Evolutionary conservation across 345 rosid species (phyloP).

Genomic region (Murraya koenigii): DNA sequence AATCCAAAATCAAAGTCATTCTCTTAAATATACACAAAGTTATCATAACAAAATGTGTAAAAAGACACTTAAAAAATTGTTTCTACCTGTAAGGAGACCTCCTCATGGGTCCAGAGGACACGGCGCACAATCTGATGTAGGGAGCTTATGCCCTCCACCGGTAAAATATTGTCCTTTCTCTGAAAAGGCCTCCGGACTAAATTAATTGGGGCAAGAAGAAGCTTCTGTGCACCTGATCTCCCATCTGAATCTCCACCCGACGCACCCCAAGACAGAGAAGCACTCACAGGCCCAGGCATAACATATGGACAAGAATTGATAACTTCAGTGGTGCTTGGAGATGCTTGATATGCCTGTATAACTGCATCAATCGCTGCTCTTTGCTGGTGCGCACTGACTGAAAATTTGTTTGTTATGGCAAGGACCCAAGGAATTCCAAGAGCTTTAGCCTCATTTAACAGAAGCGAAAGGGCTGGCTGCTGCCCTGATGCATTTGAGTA

Average conservation of each 20-base stretch:
- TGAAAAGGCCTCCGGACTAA: conserved; percentile 73
- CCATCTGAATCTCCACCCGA: conserved; percentile 46
- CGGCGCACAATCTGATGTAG: conserved; percentile 71
- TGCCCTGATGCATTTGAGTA: conserved; percentile 42
- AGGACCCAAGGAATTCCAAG: conserved; percentile 97
- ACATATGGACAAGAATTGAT: conserved; percentile 90
- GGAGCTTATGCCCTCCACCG: conserved; percentile 79
- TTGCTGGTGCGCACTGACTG: conserved; percentile 98
- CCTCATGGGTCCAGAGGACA: conserved; percentile 74
- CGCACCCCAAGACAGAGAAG: conserved; percentile 75
- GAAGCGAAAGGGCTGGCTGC: conserved; percentile 76
- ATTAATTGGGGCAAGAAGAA: conserved; percentile 62
- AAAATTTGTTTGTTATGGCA: conserved; percentile 92
- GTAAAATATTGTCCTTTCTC: conserved; percentile 65
- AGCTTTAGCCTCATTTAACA: conserved; percentile 84
- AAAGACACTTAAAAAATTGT: neutral
- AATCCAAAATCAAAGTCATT: too few species aligned
- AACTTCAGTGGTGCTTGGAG: conserved; percentile 61
- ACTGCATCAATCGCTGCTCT: conserved; percentile 71
- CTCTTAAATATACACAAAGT: neutral
- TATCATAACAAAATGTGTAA: neutral
- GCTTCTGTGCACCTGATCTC: conserved; percentile 51
- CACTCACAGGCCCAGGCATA: conserved; percentile 62
- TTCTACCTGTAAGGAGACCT: conserved; percentile 77
- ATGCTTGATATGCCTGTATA: conserved; percentile 72